Evolutionary conservation across 352 stramenopile species (phyloP), one percentile per base, ranked within the genome.

Genomic region (Saprolegnia parasitica): DNA sequence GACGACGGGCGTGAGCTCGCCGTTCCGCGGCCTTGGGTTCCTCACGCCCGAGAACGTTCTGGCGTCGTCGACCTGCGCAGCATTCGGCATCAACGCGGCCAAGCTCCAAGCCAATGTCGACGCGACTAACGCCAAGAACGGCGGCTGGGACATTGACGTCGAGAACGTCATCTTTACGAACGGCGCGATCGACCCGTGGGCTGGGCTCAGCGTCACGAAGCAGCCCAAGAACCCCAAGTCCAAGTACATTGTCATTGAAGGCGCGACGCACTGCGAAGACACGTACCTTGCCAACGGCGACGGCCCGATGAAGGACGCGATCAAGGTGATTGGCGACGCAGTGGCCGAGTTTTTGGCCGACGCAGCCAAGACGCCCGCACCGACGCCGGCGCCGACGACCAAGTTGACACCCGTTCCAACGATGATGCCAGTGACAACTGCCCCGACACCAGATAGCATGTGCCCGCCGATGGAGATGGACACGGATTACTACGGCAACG

Each of bases 191-290:
- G 60, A 67, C 9, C 37, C 37, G 24, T 67, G 60, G 60, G 37
- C 72, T 2, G 55, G 29, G 49, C 26, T 72, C 24, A 57, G 65
- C 0, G 40, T 76, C 4, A 72, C 18, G 35, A 67, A 67, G 24
- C 21, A 24, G 11, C 54, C 60, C 13, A 37, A 37, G 16, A 67
- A 67, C 60, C 29, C 40, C 13, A 60, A 20, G n/a, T 67, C 60
- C 5, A 4, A 58, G 5, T 18, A 40, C 4, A 35, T 57, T 3
- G 13, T 54, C 23, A 57, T 56, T 67, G 60, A 67, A 26, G 60
- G 60, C 42, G 50, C 40, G 9, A 24, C 60, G 4, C 40, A 56
- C 20, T 56, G 60, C 24, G 32, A 37, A 6, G 60, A 67, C 26
- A 26, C 50, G 35, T 37, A 29, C 23, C 29, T 35, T 5, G 2